These are phyloP conservation scores for Gracilaria caudata DNA, from an alignment of 23 red algal species.

Conservation along the genomic window DNA sequence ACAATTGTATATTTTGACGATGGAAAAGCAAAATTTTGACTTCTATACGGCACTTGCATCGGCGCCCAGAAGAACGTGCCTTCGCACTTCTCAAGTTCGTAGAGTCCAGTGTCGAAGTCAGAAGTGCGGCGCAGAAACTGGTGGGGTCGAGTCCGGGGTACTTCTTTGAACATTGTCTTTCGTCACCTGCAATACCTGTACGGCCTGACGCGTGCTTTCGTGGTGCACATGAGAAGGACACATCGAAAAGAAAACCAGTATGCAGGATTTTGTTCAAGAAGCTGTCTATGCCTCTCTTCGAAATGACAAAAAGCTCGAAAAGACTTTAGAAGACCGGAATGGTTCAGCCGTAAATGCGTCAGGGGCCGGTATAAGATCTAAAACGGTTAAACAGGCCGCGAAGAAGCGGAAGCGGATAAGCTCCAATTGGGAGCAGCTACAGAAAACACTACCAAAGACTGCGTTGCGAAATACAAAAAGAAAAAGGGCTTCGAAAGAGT, in stretches of 20 bases:
- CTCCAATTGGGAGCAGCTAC: slow-evolving; percentile 58
- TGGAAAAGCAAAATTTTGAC: too few relatives aligned
- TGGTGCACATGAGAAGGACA: too few relatives aligned
- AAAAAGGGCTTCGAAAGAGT: neutral
- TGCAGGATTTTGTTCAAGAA: slow-evolving; percentile 42
- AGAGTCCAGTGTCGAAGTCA: too few relatives aligned
- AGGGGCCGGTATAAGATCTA: neutral
- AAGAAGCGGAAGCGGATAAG: slow-evolving; percentile 29
- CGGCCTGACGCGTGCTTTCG: too few relatives aligned
- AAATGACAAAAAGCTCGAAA: slow-evolving; percentile 34
- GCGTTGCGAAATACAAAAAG: slow-evolving; percentile 2
- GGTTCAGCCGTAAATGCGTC: neutral
- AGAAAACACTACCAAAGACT: slow-evolving; percentile 42
- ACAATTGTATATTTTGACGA: too few relatives aligned
- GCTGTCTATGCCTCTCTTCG: slow-evolving; percentile 41
- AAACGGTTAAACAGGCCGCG: neutral
- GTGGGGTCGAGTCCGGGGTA: too few relatives aligned
- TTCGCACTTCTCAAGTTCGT: too few relatives aligned
- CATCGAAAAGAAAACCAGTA: neutral
- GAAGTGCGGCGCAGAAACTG: too few relatives aligned
- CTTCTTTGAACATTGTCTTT: too few relatives aligned
- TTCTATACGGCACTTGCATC: too few relatives aligned
- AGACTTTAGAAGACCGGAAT: neutral
- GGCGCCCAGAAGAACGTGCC: too few relatives aligned
- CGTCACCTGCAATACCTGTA: too few relatives aligned